Evolutionary conservation across 495 filamentous ascomycete genomes (phyloP).

Genomic region (Neurospora sp.): DNA sequence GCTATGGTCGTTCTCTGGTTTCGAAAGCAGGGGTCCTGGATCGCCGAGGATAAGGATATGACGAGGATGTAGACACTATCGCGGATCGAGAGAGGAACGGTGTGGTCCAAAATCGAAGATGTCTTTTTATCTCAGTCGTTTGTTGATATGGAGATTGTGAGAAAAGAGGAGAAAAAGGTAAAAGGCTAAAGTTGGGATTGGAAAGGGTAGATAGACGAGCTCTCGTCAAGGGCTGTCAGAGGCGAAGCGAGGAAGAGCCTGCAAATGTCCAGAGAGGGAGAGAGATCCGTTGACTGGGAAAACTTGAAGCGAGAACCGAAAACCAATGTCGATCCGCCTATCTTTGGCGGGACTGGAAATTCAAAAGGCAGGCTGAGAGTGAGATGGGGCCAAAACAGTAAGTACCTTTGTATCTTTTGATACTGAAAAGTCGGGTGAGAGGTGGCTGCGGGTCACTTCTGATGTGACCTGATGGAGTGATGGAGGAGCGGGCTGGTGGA

Average conservation of each 20-base stretch:
- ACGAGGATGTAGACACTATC: neutral
- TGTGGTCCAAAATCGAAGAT: neutral
- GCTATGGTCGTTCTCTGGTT: neutral
- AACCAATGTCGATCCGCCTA: neutral
- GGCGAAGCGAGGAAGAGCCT: neutral
- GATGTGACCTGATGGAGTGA: neutral
- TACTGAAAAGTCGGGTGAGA: neutral
- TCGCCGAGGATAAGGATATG: neutral
- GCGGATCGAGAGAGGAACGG: neutral
- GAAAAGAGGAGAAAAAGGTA: neutral
- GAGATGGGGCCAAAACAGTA: neutral
- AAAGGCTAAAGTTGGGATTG: neutral
- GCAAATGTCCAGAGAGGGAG: neutral
- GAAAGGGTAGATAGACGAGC: neutral
- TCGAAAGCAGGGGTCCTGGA: neutral
- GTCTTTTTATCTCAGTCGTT: neutral
- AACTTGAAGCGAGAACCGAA: neutral
- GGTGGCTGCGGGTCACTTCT: neutral
- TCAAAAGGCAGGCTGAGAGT: neutral
- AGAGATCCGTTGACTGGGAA: neutral
- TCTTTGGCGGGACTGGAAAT: neutral
- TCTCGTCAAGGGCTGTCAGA: neutral
- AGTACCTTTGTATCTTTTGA: neutral
- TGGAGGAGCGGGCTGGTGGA: neutral
- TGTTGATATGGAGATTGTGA: neutral